These are phyloP conservation scores for Pseudoscleropodium purum DNA, from an alignment of 225 moss, liverwort and hornwort genomes.

Conservation along the genomic window DNA sequence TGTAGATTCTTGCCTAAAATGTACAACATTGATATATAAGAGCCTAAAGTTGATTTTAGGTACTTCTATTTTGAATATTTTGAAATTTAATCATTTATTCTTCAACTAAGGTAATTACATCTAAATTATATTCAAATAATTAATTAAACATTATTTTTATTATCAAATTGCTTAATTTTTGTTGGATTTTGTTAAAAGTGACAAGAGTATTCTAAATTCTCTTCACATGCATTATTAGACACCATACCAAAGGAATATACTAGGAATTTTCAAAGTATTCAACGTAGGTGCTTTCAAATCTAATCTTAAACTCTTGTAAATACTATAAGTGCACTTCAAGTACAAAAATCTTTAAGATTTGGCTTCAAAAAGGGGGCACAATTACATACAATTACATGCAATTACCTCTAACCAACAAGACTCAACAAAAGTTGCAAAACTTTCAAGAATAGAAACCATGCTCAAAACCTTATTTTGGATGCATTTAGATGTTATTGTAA, in stretches of 20 bases:
- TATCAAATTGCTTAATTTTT: not conserved
- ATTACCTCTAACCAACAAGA: no score
- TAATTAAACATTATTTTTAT: not conserved
- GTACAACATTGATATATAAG: not conserved
- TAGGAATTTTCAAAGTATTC: not conserved
- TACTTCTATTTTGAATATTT: not conserved
- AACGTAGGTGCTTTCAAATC: fast-evolving
- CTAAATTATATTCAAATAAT: not conserved
- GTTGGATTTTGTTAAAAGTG: not conserved
- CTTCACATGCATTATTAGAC: not conserved
- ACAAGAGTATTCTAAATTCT: not conserved
- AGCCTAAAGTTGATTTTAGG: fast-evolving
- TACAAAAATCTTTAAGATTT: not conserved
- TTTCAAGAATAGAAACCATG: not conserved
- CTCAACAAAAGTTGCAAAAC: not conserved
- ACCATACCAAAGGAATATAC: not conserved
- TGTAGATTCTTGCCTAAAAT: not conserved
- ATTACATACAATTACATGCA: fast-evolving
- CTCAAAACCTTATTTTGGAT: fast-evolving
- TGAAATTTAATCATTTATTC: not conserved
- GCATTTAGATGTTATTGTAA: not conserved
- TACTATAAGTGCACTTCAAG: fast-evolving
- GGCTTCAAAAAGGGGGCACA: not conserved
- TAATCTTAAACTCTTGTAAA: fast-evolving
- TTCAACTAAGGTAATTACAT: not conserved